Percentiles rank a stretch among this genome's conserved stretches.
Conservation (phyloP, 805 yeast species). For the Debaryomyces prosopidis region DNA sequence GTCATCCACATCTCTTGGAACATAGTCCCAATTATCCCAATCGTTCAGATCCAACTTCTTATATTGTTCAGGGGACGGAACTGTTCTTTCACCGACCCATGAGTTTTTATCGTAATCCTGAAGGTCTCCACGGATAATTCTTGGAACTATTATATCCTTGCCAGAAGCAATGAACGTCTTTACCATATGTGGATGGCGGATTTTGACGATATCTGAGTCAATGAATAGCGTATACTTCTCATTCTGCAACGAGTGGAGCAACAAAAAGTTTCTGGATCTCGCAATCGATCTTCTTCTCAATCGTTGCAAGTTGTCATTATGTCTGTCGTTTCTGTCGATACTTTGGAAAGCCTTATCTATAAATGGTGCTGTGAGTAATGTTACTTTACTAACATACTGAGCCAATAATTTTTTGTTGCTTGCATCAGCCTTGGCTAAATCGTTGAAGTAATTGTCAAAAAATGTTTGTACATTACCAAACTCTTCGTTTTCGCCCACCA, state of each 20-base stretch:
- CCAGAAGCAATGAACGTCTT: conserved; percentile 25
- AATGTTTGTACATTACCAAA: conserved; percentile 17
- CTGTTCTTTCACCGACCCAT: conserved; percentile 40
- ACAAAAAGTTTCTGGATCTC: conserved; percentile 34
- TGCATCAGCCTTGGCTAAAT: not conserved
- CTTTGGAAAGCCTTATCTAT: conserved; percentile 23
- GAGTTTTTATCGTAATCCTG: conserved; percentile 41
- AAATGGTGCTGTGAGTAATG: conserved; percentile 34
- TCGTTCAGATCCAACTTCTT: conserved; percentile 24
- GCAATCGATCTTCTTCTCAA: conserved; percentile 37
- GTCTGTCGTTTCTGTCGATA: conserved; percentile 22
- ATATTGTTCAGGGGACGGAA: conserved; percentile 28
- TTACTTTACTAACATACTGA: conserved; percentile 16
- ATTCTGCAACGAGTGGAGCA: conserved; percentile 23
- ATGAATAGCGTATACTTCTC: conserved; percentile 37
- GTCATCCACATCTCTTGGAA: conserved; percentile 29
- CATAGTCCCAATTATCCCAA: conserved; percentile 33
- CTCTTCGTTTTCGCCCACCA: conserved; percentile 30
- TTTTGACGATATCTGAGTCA: conserved; percentile 34
- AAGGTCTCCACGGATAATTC: conserved; percentile 24
- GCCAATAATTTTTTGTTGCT: too few species aligned
- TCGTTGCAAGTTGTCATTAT: conserved; percentile 29
- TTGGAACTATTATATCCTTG: conserved; percentile 38
- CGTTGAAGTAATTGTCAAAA: conserved; percentile 13
- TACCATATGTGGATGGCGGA: conserved; percentile 24